Evolutionary conservation across 2,329 filamentous ascomycete genomes (phyloP).

Genomic region (Aspergillus brunneoviolaceus): DNA sequence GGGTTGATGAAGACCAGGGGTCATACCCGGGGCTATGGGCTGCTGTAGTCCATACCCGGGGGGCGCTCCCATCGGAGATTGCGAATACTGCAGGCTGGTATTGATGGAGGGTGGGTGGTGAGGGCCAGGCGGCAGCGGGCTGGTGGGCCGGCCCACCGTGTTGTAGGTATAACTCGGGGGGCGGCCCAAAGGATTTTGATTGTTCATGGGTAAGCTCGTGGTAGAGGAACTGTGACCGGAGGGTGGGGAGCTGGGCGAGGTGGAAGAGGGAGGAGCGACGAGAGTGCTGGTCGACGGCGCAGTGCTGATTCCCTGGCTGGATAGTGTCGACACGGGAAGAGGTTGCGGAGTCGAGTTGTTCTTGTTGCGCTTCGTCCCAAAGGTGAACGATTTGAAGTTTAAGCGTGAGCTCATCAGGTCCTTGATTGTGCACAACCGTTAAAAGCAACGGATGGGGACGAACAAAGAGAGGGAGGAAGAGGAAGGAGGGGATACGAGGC

Average conservation of each 20-base stretch:
- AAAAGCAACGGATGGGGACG: conserved; percentile 16
- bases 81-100: conserved; percentile 53
- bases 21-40: conserved; percentile 29
- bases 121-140: conserved; percentile 50
- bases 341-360: conserved; percentile 45
- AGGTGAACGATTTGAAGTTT: conserved; percentile 52
- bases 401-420: conserved; percentile 55
- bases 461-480: conserved; percentile 15
- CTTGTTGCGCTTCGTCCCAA: conserved; percentile 51
- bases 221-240: conserved; percentile 47
- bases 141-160: conserved; percentile 52
- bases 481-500: conserved; percentile 8
- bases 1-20: conserved; percentile 25
- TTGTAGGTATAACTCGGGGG: conserved; percentile 64
- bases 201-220: conserved; percentile 58
- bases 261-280: conserved; percentile 37
- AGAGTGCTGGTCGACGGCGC: conserved; percentile 31
- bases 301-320: conserved; percentile 15
- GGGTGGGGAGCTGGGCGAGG: conserved; percentile 37
- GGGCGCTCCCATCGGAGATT: conserved; percentile 43
- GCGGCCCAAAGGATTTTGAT: conserved; percentile 55
- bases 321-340: conserved; percentile 11
- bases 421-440: conserved; percentile 33
- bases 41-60: conserved; percentile 48
- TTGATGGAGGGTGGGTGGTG: conserved; percentile 56